Evolutionary conservation across 306 rosid genomes (phyloP).

Genomic region (Rosa persica): DNA sequence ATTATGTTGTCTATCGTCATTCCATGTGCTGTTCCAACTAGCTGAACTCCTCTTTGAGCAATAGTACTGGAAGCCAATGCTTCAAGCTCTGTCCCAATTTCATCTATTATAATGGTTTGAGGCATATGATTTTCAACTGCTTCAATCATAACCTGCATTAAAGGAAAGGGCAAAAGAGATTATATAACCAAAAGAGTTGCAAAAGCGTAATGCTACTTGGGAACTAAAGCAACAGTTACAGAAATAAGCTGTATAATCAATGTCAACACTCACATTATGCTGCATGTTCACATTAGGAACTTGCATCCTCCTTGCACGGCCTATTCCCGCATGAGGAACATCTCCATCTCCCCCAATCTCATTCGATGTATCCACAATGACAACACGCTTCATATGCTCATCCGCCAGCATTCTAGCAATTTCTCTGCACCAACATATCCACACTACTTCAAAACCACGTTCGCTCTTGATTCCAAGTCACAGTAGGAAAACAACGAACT

Average conservation of each 20-base stretch:
- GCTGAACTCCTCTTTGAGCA: conserved; percentile 99
- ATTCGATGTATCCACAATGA: conserved; percentile 95
- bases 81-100: conserved; percentile 98
- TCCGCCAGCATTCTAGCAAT: conserved; percentile 98
- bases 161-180: neutral
- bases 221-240: conserved; percentile 20
- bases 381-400: conserved; percentile 80
- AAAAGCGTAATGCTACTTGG: neutral
- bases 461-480: neutral
- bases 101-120: conserved; percentile 88
- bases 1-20: conserved; percentile 81
- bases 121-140: conserved; percentile 99
- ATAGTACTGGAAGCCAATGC: conserved; percentile 99
- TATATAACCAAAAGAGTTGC: neutral
- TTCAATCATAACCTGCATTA: conserved; percentile 87
- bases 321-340: conserved; percentile 94
- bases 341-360: conserved; percentile 99
- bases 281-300: conserved; percentile 96
- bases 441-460: conserved; percentile 10
- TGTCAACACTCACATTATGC: conserved; percentile 62
- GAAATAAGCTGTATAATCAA: conserved; percentile 19
- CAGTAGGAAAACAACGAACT: neutral
- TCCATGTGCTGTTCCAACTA: conserved; percentile 98
- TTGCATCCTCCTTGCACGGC: conserved; percentile 98
- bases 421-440: conserved; percentile 61